Conservation (phyloP, 345 rosid species). For the Citrus hindsii region DNA sequence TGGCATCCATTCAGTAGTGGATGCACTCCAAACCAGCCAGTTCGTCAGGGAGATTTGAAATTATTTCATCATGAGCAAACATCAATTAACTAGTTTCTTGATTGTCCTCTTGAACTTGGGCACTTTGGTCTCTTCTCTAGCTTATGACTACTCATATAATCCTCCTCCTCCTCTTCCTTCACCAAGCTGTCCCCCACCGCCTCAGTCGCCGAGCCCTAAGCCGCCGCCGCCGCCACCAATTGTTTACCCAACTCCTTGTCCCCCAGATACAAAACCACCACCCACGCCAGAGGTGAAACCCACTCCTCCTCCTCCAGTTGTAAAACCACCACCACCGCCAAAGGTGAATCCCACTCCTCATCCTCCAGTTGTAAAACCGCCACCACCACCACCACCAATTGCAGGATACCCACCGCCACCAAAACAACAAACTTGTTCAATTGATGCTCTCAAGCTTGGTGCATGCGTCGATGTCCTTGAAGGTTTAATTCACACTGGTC, state of each 20-base stretch:
- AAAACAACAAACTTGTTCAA: slow-evolving; percentile 37
- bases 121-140: slow-evolving; percentile 25
- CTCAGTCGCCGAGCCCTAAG: background rate
- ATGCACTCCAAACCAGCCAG: background rate
- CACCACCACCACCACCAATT: background rate
- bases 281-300: background rate
- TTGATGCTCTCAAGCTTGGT: slow-evolving; percentile 27
- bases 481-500: slow-evolving; percentile 21
- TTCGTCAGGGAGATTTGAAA: background rate
- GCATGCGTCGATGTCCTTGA: slow-evolving; percentile 87
- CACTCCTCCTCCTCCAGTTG: background rate
- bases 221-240: background rate
- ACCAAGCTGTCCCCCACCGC: background rate
- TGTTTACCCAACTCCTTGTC: slow-evolving; percentile 2
- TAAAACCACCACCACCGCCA: slow-evolving; percentile 17
- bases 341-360: background rate
- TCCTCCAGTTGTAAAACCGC: background rate
- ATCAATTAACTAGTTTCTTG: background rate
- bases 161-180: slow-evolving; percentile 13
- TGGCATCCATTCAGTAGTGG: background rate
- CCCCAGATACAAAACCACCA: slow-evolving; percentile 18
- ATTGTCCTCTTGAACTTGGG: slow-evolving; percentile 28
- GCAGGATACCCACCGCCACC: slow-evolving; percentile 13
- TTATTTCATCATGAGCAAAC: background rate
- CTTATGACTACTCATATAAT: slow-evolving; percentile 32